These are phyloP conservation scores for Graphilbum sp. DNA, from an alignment of 2,329 filamentous ascomycete genomes.

Conservation along the genomic window DNA sequence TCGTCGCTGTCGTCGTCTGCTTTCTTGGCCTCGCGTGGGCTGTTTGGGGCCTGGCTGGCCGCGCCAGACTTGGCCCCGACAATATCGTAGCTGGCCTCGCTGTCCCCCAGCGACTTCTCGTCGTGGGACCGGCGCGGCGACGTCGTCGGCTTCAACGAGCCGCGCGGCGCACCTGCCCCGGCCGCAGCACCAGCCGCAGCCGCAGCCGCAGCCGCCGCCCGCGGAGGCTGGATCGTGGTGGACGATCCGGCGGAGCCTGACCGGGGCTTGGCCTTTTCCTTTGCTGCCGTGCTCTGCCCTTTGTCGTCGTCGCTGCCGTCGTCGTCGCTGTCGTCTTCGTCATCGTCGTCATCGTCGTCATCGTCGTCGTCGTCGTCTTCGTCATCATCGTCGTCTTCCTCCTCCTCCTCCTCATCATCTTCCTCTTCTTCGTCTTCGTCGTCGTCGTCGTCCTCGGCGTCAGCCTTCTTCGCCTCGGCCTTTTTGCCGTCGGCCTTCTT, in stretches of 20 bases:
- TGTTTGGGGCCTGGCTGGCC: slow-evolving; percentile 60
- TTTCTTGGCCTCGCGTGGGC: slow-evolving; percentile 40
- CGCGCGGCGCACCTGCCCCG: too few relatives aligned
- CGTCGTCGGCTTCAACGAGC: slow-evolving; percentile 40
- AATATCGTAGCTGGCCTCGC: slow-evolving; percentile 90
- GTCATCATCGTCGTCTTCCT: slow-evolving; percentile 36
- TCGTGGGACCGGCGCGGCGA: slow-evolving; percentile 66
- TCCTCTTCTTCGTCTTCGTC: slow-evolving; percentile 17
- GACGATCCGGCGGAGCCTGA: slow-evolving; percentile 38
- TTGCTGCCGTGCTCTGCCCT: not conserved
- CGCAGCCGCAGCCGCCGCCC: slow-evolving; percentile 5
- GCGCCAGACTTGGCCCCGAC: slow-evolving; percentile 63
- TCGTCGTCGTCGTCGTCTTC: slow-evolving; percentile 46
- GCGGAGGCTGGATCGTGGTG: slow-evolving; percentile 40
- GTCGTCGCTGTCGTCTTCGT: slow-evolving; percentile 34
- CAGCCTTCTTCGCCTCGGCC: slow-evolving; percentile 55
- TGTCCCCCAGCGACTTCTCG: slow-evolving; percentile 78
- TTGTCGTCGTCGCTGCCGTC: slow-evolving; percentile 5
- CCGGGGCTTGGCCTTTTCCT: slow-evolving; percentile 18
- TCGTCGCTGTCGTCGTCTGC: slow-evolving; percentile 47
- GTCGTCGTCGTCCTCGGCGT: slow-evolving; percentile 46
- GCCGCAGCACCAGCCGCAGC: slow-evolving; percentile 14
- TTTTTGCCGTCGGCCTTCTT: slow-evolving; percentile 10
- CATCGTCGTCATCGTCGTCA: slow-evolving; percentile 20
- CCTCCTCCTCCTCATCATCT: slow-evolving; percentile 15